Percentiles rank a stretch among this genome's conserved stretches.
These are phyloP conservation scores for Mycena alexandri DNA, from an alignment of 768 basidiomycete genomes.

Conservation along the genomic window DNA sequence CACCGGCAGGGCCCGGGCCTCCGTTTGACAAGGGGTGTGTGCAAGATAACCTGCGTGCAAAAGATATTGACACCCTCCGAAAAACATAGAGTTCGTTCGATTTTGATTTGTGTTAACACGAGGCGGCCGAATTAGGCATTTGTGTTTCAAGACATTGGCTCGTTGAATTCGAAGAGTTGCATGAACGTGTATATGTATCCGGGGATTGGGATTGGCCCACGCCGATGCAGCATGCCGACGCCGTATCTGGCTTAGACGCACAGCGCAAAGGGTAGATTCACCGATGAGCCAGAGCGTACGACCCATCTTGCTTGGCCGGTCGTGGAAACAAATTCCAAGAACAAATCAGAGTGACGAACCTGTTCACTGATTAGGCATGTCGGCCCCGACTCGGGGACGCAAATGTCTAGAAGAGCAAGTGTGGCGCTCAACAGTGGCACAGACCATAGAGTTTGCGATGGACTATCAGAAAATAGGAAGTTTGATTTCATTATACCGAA, in stretches of 20 bases:
- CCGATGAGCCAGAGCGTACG: slow-evolving; percentile 26
- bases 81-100: slow-evolving; percentile 36
- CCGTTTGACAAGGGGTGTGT: slow-evolving; percentile 27
- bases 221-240: slow-evolving; percentile 72
- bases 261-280: slow-evolving; percentile 64
- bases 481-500: slow-evolving; percentile 40
- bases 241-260: slow-evolving; percentile 68
- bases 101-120: slow-evolving; percentile 45
- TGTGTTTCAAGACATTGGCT: slow-evolving; percentile 65
- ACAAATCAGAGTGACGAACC: slow-evolving; percentile 2
- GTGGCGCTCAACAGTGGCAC: slow-evolving; percentile 32
- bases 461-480: slow-evolving; percentile 34
- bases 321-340: slow-evolving; percentile 21
- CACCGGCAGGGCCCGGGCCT: slow-evolving; percentile 37
- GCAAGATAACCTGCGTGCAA: slow-evolving; percentile 29
- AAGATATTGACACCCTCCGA: slow-evolving; percentile 34
- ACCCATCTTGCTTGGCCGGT: slow-evolving; percentile 39
- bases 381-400: slow-evolving; percentile 23
- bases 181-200: slow-evolving; percentile 76
- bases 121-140: slow-evolving; percentile 69
- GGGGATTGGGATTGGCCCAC: slow-evolving; percentile 73
- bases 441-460: slow-evolving; percentile 27
- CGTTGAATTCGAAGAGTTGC: slow-evolving; percentile 55
- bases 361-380: slow-evolving; percentile 45
- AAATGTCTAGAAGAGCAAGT: slow-evolving; percentile 25